Evolutionary conservation across 2,329 filamentous ascomycete species (phyloP).

Genomic region (Periconia sp.): DNA sequence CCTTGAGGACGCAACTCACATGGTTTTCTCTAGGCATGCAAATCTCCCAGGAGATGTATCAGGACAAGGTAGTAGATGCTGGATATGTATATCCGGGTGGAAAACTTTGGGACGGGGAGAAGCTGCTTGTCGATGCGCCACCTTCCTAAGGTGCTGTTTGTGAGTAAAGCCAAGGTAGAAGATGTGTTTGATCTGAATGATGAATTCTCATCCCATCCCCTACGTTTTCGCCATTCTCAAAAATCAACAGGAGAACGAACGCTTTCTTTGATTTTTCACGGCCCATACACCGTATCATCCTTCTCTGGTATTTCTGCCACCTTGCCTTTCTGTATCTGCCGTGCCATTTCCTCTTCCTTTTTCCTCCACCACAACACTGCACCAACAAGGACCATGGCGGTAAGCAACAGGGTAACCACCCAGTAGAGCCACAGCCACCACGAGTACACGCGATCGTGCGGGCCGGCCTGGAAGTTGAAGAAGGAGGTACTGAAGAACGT

Average conservation of each 20-base stretch:
- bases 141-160: no score
- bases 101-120: conserved; percentile 10
- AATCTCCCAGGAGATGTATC: not conserved
- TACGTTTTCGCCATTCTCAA: no score
- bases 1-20: not conserved
- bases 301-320: no score
- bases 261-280: no score
- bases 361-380: conserved; percentile 21
- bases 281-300: no score
- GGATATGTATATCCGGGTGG: conserved; percentile 10
- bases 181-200: no score
- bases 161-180: no score
- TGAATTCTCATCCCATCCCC: no score
- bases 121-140: conserved; percentile 2
- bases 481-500: conserved; percentile 30
- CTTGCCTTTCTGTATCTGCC: not conserved
- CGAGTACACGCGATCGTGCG: conserved; percentile 16
- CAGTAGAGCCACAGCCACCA: conserved; percentile 29
- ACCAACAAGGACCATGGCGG: conserved; percentile 9
- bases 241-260: no score
- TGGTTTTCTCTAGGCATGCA: conserved; percentile 2
- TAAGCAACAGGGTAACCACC: conserved; percentile 18
- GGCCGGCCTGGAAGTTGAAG: conserved; percentile 20
- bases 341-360: conserved; percentile 19
- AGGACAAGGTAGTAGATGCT: not conserved